Evolutionary conservation across 805 yeast genomes (phyloP).

Genomic region (Metschnikowia drakensbergensis): DNA sequence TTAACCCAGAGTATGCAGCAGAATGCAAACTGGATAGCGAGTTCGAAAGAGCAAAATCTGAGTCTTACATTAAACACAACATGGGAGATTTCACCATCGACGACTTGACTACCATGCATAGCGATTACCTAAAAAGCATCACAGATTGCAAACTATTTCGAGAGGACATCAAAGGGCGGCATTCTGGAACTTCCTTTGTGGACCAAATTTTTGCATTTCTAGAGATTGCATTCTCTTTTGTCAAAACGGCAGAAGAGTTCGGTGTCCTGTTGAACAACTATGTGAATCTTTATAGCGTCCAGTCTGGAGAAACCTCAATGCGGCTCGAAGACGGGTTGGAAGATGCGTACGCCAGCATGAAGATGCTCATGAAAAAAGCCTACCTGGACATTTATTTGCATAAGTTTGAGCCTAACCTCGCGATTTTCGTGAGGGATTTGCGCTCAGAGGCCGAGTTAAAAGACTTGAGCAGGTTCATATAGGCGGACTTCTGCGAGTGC

Average conservation of each 20-base stretch:
- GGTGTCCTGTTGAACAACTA: conserved; percentile 27
- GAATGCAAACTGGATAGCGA: background rate
- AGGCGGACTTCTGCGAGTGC: background rate
- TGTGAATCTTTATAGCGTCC: conserved; percentile 25
- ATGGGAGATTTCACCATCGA: conserved; percentile 16
- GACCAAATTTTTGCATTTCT: conserved; percentile 31
- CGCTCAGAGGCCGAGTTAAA: conserved; percentile 49
- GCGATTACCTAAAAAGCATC: conserved; percentile 15
- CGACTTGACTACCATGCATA: conserved; percentile 14
- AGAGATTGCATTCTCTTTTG: conserved; percentile 30
- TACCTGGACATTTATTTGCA: conserved; percentile 35
- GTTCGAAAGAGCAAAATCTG: conserved; percentile 1
- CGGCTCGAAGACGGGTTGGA: conserved; percentile 29
- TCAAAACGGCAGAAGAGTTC: conserved; percentile 35
- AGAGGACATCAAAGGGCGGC: conserved; percentile 28
- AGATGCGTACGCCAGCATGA: conserved; percentile 31
- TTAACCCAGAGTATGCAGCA: conserved; percentile 8
- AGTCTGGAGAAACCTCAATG: conserved; percentile 7
- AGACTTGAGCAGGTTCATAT: conserved; percentile 41
- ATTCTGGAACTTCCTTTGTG: conserved; percentile 27
- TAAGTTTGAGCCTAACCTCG: conserved; percentile 41
- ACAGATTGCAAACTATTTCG: conserved; percentile 31
- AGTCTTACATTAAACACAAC: conserved; percentile 6
- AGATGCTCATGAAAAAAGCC: conserved; percentile 38
- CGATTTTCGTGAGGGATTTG: conserved; percentile 48